phyloP scores from a whole-genome alignment of 345 rosid genomes.

The Barbarea vulgaris region DNA sequence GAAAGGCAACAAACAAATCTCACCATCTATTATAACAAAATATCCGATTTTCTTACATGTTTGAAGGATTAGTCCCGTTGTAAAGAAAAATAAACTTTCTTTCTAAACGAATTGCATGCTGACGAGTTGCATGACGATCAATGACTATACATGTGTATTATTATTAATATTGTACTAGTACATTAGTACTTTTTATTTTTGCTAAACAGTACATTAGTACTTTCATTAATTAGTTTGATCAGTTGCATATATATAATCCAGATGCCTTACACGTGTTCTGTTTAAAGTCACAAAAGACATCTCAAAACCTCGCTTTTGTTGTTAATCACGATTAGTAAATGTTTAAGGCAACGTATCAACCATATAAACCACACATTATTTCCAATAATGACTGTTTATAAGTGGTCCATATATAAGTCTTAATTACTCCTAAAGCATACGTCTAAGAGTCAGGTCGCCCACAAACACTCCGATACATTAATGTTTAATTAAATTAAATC shows the following conservation, averaged over 20 bases:
- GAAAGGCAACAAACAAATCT: too few relatives aligned
- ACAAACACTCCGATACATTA: slow-evolving; percentile 7
- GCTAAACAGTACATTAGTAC: too few relatives aligned
- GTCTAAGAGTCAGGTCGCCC: slow-evolving; percentile 26
- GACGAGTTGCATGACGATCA: slow-evolving; percentile 37
- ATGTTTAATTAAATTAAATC: neutral
- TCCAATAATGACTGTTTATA: slow-evolving; percentile 37
- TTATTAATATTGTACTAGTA: too few relatives aligned
- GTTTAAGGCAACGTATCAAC: slow-evolving; percentile 40
- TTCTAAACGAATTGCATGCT: neutral
- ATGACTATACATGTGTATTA: neutral
- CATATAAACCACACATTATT: slow-evolving; percentile 36
- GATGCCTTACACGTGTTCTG: slow-evolving; percentile 41
- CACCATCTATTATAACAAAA: too few relatives aligned
- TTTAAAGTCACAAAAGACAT: slow-evolving; percentile 34
- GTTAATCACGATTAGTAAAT: slow-evolving; percentile 30
- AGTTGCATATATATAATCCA: slow-evolving; percentile 6
- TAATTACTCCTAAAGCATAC: neutral
- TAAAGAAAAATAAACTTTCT: neutral
- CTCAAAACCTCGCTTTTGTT: slow-evolving; percentile 25
- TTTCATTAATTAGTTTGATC: slow-evolving; percentile 9
- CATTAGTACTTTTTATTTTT: too few relatives aligned
- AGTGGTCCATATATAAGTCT: slow-evolving; percentile 34
- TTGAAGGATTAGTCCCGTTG: too few relatives aligned
- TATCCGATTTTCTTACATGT: too few relatives aligned